Conservation (phyloP, 768 basidiomycete genomes). For the Pluteus cervinus region DNA sequence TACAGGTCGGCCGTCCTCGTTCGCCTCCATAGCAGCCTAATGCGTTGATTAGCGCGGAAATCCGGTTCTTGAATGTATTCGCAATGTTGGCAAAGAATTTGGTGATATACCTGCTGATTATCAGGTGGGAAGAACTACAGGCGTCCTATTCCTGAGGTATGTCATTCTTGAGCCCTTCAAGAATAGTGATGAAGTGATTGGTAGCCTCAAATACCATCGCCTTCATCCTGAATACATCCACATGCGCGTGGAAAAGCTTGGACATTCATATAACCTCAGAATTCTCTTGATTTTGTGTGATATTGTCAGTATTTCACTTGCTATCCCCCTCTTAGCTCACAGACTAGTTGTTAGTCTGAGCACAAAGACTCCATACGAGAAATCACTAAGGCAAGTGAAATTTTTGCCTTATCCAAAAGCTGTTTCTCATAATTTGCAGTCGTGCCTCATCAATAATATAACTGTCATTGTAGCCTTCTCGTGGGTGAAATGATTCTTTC, state of each 20-base stretch:
- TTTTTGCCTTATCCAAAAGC: neutral
- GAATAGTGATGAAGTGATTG: neutral
- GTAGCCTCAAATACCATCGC: slow-evolving; percentile 87
- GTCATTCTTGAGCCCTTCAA: neutral
- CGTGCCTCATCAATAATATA: slow-evolving; percentile 87
- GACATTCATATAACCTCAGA: slow-evolving; percentile 73
- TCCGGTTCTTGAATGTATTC: slow-evolving; percentile 79
- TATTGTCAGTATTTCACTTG: slow-evolving; percentile 54
- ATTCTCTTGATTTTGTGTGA: slow-evolving; percentile 89
- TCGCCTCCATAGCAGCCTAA: neutral
- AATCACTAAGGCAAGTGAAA: slow-evolving; percentile 65
- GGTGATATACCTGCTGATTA: slow-evolving; percentile 93
- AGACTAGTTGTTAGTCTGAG: slow-evolving; percentile 54
- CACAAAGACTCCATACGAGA: slow-evolving; percentile 91
- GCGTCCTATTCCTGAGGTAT: slow-evolving; percentile 88
- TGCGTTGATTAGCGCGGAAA: slow-evolving; percentile 64
- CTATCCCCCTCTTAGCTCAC: neutral
- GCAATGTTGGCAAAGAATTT: slow-evolving; percentile 89
- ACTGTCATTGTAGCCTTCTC: slow-evolving; percentile 92
- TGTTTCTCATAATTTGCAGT: slow-evolving; percentile 27
- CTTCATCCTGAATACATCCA: slow-evolving; percentile 98
- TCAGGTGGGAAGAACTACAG: slow-evolving; percentile 92
- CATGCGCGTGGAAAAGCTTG: slow-evolving; percentile 82
- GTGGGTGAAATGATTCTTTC: slow-evolving; percentile 33
- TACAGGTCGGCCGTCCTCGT: slow-evolving; percentile 39